Percentiles rank a stretch among this genome's conserved stretches.
These are phyloP conservation scores for Chondrus crispus DNA, from an alignment of 23 red algal species.

Conservation along the genomic window DNA sequence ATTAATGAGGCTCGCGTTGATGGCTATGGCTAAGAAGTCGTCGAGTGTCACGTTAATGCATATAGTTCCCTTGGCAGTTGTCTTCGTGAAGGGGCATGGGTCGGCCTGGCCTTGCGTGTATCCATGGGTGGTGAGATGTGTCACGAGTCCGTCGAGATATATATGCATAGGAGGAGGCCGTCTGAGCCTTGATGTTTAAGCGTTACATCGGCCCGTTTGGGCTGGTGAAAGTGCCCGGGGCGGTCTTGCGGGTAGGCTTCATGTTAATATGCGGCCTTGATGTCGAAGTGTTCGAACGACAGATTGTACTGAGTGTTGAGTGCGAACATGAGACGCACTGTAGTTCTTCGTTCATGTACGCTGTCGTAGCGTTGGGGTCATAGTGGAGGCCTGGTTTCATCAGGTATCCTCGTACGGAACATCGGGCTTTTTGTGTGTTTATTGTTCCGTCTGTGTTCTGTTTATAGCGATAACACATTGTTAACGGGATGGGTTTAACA, in stretches of 20 bases:
- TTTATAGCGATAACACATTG: slow-evolving; percentile 3
- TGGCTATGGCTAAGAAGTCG: neutral
- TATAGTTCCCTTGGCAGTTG: neutral
- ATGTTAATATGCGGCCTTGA: slow-evolving; percentile 3
- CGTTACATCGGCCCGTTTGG: neutral
- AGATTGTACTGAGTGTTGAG: neutral
- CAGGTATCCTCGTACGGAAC: neutral
- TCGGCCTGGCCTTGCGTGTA: neutral
- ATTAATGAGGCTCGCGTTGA: neutral
- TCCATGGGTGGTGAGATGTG: neutral
- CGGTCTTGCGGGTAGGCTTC: neutral
- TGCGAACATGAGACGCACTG: neutral
- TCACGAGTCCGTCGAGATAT: neutral
- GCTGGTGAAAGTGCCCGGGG: neutral
- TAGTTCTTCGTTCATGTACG: neutral
- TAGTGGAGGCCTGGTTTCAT: neutral
- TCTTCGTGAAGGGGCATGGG: neutral
- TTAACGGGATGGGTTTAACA: neutral
- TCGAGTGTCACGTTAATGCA: neutral
- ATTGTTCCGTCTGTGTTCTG: neutral
- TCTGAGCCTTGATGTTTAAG: neutral
- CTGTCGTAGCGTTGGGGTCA: neutral
- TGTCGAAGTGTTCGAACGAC: slow-evolving; percentile 15
- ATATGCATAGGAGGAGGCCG: neutral
- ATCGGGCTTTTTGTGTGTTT: neutral